Percentiles rank a stretch among this genome's conserved stretches.
These are phyloP conservation scores for Syzygium aqueum DNA, from an alignment of 345 rosid genomes.

Conservation along the genomic window DNA sequence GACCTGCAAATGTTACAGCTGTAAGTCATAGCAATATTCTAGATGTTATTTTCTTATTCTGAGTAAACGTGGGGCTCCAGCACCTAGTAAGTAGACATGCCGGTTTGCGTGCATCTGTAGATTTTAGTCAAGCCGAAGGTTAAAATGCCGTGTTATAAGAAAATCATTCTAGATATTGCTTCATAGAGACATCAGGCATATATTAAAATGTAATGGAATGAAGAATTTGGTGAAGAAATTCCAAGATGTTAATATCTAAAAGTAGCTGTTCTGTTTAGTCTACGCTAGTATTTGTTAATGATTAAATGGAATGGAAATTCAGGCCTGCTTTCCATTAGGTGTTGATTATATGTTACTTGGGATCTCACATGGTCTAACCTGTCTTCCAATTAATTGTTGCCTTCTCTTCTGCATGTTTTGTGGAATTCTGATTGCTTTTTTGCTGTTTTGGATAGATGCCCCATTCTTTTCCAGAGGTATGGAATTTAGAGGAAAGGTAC, in stretches of 20 bases:
- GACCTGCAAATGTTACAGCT: neutral
- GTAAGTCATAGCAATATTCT: neutral
- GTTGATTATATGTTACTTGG: neutral
- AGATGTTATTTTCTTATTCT: neutral
- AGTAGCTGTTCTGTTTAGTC: neutral
- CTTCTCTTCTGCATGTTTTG: neutral
- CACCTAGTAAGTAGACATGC: neutral
- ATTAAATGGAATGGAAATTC: neutral
- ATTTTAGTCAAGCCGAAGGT: neutral
- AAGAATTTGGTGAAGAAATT: neutral
- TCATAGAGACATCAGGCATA: neutral
- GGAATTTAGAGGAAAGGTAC: constrained; percentile 84
- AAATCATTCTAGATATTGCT: neutral
- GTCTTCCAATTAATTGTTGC: neutral
- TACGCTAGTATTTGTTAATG: neutral
- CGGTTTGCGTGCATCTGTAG: neutral
- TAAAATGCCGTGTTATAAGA: neutral
- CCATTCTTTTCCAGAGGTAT: constrained; percentile 83
- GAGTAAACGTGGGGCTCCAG: neutral
- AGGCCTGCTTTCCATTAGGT: neutral
- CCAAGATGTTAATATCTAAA: neutral
- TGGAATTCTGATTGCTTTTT: neutral
- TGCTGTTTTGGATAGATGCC: constrained; percentile 40
- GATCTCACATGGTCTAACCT: neutral
- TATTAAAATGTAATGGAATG: neutral